Percentiles rank a stretch among this genome's conserved stretches.
Evolutionary conservation across 441 rosid species (phyloP).

Genomic region (Populus hybrid): DNA sequence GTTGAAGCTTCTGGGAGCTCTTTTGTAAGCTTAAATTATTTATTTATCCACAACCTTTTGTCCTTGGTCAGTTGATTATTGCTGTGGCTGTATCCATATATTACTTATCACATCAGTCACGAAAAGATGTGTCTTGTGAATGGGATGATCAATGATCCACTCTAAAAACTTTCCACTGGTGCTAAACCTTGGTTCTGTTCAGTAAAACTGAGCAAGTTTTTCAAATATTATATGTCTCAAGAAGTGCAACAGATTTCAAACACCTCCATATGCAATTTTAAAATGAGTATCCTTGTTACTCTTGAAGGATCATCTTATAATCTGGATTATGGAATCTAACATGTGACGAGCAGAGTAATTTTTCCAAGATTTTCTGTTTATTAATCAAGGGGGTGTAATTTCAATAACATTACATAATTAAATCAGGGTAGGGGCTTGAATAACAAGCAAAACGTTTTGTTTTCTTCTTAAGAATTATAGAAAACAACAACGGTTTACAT

Average conservation of each 20-base stretch:
- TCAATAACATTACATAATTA: too few relatives aligned
- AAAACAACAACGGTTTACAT: too few relatives aligned
- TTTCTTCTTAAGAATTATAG: too few relatives aligned
- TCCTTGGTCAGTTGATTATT: conserved; percentile 2
- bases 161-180: background rate
- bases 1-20: conserved; percentile 87
- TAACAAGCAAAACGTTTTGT: too few relatives aligned
- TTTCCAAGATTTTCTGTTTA: background rate
- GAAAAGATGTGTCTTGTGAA: conserved; percentile 3
- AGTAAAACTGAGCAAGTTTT: too few relatives aligned
- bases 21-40: conserved; percentile 54
- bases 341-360: too few relatives aligned
- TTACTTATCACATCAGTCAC: background rate
- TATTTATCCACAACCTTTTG: background rate
- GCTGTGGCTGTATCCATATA: background rate
- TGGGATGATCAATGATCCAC: background rate
- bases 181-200: too few relatives aligned
- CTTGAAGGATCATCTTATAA: background rate
- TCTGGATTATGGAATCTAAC: background rate
- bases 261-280: background rate
- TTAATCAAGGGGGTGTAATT: background rate
- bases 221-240: too few relatives aligned
- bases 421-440: too few relatives aligned
- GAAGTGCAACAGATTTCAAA: background rate
- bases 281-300: background rate